Conservation (phyloP, 2,329 filamentous ascomycete species). For the Ilyonectria robusta region DNA sequence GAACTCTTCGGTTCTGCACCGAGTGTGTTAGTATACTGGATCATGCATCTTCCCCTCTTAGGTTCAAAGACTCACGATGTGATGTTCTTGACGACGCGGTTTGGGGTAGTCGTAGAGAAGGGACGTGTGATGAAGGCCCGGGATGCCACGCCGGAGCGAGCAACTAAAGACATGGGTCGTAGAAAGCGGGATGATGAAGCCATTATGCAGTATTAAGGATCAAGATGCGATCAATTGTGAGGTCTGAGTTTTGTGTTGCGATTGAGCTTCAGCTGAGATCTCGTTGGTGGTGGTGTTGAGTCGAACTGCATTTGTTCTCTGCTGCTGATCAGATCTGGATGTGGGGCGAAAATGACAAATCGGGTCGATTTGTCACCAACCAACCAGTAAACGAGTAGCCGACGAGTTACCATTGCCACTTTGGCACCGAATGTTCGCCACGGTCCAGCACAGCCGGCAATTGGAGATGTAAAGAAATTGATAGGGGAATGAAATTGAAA, state of each 20-base stretch:
- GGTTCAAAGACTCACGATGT: slow-evolving; percentile 50
- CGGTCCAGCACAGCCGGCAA: not conserved
- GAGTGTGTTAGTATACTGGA: slow-evolving; percentile 8
- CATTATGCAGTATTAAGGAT: slow-evolving; percentile 32
- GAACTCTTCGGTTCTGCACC: slow-evolving; percentile 71
- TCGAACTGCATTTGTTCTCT: not conserved
- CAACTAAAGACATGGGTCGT: slow-evolving; percentile 38
- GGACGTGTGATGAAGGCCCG: slow-evolving; percentile 36
- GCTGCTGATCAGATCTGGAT: not conserved
- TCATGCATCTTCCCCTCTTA: not conserved
- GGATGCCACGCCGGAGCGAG: slow-evolving; percentile 34
- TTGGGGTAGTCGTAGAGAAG: slow-evolving; percentile 57
- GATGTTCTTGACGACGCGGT: slow-evolving; percentile 62
- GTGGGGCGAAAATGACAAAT: slow-evolving; percentile 4
- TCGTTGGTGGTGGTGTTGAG: slow-evolving; percentile 10
- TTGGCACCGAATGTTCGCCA: not conserved
- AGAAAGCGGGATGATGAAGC: slow-evolving; percentile 35
- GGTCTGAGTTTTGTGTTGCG: slow-evolving; percentile 3
- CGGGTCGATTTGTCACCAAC: slow-evolving; percentile 3
- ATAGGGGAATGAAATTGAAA: too few relatives aligned
- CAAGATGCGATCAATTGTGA: not conserved
- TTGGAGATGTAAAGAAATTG: too few relatives aligned
- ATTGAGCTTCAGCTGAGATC: not conserved
- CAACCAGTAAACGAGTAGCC: not conserved
- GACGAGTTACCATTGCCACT: not conserved